Percentiles rank a stretch among this genome's conserved stretches.
These are phyloP conservation scores for Diplogelasinospora grovesii DNA, from an alignment of 495 filamentous ascomycete species.

Conservation along the genomic window DNA sequence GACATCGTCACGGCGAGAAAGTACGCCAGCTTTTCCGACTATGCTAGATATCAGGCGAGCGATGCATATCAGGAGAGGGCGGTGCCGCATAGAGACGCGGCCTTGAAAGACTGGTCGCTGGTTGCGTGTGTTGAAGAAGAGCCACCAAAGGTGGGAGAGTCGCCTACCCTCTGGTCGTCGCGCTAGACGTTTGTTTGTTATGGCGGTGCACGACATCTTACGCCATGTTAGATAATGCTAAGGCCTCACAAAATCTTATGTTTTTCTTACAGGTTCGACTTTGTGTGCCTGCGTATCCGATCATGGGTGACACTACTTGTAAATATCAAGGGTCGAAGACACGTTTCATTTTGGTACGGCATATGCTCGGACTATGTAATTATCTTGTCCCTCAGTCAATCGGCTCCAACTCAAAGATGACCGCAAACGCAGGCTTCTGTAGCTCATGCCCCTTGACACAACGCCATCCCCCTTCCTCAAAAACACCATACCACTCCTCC, in stretches of 20 bases:
- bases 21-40: background rate
- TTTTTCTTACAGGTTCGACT: no score
- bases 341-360: no score
- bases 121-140: background rate
- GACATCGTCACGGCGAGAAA: background rate
- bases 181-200: no score
- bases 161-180: no score
- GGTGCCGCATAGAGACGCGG: background rate
- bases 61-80: background rate
- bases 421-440: background rate
- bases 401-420: background rate
- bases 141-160: no score
- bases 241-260: no score
- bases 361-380: no score
- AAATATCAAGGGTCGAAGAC: no score
- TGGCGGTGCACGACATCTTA: no score
- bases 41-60: background rate
- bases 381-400: background rate
- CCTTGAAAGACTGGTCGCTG: background rate
- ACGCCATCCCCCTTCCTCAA: conserved; percentile 3
- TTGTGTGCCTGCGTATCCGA: no score
- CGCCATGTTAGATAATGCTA: no score
- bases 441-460: conserved; percentile 1
- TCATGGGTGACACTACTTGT: no score
- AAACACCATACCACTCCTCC: conserved; percentile 3